Evolutionary conservation across 164 flowering plant genomes (phyloP).

Genomic region (Kalanchoe fedtschenkoi): DNA sequence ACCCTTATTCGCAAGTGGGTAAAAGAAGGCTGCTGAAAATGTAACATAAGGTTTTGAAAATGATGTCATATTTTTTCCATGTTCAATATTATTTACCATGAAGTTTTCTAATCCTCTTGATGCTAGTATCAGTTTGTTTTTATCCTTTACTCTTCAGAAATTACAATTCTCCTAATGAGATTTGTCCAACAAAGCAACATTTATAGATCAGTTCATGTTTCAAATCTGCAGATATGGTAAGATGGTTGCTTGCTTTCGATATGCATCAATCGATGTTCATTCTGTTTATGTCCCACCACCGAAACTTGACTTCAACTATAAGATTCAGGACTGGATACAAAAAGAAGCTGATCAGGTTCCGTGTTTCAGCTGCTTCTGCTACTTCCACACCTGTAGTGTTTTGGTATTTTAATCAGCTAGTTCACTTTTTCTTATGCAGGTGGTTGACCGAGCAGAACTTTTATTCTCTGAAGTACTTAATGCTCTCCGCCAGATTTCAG

Average conservation of each 20-base stretch:
- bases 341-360: constrained; percentile 74
- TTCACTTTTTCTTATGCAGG: constrained; percentile 32
- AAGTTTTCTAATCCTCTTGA: background rate
- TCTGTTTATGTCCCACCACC: constrained; percentile 82
- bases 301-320: constrained; percentile 67
- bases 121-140: too few species aligned
- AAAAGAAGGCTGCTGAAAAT: too few species aligned
- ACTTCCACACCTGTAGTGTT: background rate
- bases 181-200: background rate
- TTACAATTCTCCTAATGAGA: background rate
- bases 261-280: constrained; percentile 91
- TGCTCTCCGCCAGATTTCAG: constrained; percentile 48
- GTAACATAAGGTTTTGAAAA: too few species aligned
- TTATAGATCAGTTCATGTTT: background rate
- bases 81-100: background rate
- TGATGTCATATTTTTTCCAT: background rate
- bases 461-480: constrained; percentile 73
- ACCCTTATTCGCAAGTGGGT: too few species aligned
- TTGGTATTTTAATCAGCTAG: constrained; percentile 3
- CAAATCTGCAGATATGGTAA: constrained; percentile 60
- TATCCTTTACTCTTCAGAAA: background rate
- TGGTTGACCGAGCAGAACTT: constrained; percentile 48
- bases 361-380: constrained; percentile 8
- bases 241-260: constrained; percentile 98
- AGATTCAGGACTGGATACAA: constrained; percentile 74